Percentiles rank a stretch among this genome's conserved stretches.
phyloP scores from a whole-genome alignment of 352 stramenopile species.

The Phytophthora brassicae region DNA sequence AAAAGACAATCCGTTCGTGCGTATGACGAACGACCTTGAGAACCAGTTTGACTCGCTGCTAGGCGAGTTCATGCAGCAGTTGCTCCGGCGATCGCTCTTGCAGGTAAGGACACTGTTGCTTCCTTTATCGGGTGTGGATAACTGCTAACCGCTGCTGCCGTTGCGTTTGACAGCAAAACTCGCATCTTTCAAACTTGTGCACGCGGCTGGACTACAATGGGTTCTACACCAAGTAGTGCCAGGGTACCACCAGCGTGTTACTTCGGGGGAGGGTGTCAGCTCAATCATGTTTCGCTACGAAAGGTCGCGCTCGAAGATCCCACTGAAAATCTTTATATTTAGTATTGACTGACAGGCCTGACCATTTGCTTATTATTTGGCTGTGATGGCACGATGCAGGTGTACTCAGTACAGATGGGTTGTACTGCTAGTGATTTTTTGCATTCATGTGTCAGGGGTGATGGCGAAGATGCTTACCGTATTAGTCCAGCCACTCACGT shows the following conservation, averaged over 20 bases:
- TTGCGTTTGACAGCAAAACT: constrained; percentile 49
- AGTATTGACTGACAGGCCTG: constrained; percentile 21
- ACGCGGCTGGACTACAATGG: constrained; percentile 69
- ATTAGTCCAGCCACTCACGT: constrained; percentile 68
- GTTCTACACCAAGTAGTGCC: constrained; percentile 64
- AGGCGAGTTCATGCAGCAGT: constrained; percentile 88
- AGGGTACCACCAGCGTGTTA: not conserved
- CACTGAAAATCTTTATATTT: constrained; percentile 31
- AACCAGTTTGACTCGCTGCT: constrained; percentile 89
- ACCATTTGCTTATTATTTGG: constrained; percentile 12
- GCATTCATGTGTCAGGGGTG: not conserved
- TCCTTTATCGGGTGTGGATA: not conserved
- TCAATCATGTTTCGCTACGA: constrained; percentile 1
- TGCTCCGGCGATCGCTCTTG: constrained; percentile 76
- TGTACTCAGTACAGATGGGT: not conserved
- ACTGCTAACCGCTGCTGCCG: not conserved
- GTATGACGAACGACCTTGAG: constrained; percentile 78
- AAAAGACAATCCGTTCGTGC: constrained; percentile 72
- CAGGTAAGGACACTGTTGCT: constrained; percentile 48
- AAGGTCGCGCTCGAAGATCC: constrained; percentile 34
- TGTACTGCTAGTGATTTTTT: constrained; percentile 9
- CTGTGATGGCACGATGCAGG: constrained; percentile 32
- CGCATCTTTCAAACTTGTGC: constrained; percentile 64
- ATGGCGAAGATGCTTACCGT: constrained; percentile 50
- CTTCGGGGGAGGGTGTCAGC: too few relatives aligned